Base-by-base conservation (phyloP, 805 yeast species). In the Cyberlindnera misumaiensis region DNA sequence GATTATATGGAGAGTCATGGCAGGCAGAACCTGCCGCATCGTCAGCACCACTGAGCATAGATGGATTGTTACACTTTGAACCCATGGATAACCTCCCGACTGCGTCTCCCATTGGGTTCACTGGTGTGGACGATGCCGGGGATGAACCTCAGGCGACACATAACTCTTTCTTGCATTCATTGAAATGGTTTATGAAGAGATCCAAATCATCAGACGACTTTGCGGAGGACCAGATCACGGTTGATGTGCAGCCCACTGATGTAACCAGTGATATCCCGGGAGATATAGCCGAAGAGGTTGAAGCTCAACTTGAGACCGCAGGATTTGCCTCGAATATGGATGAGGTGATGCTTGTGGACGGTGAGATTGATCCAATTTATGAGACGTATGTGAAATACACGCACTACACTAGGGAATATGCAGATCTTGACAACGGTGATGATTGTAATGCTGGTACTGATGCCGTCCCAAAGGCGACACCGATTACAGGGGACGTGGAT, bases 321-420 rank as follows among this genome's bases (percentile, higher is more conserved):
- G 29, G 13, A 17, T 18, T 5, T 12, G 15, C 13, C 11, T 14
- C 25, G 13, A 30, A 30, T 11, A 15, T 32, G 14, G 34, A 20
- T 32, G 31, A 16, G 8, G 28, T 20, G 17, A 18, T 35, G n/a
- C 15, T 35, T 8, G 32, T 35, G 11, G 37, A 35, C 13, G 37
- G 32, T 11, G 18, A 28, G 14, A 18, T 28, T 15, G 48, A 45
- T 36, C 39, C 42, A 4, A 32, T 45, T 2, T 40, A 42, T 24
- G 41, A 42, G 7, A 38, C 38, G 17, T 45, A 43, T 32, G 38
- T 45, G n/a, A 36, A 30, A 14, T 43, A 45, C 14, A 30, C 42
- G 11, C 34, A 36, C 26, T 27, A 25, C 31, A 18, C 33, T n/a
- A 14, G 25, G 7, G 33, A 20, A n/a, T 16, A 14, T 28, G 29